phyloP scores from a whole-genome alignment of 2,329 filamentous ascomycete species.

The Verticillium klebahnii region DNA sequence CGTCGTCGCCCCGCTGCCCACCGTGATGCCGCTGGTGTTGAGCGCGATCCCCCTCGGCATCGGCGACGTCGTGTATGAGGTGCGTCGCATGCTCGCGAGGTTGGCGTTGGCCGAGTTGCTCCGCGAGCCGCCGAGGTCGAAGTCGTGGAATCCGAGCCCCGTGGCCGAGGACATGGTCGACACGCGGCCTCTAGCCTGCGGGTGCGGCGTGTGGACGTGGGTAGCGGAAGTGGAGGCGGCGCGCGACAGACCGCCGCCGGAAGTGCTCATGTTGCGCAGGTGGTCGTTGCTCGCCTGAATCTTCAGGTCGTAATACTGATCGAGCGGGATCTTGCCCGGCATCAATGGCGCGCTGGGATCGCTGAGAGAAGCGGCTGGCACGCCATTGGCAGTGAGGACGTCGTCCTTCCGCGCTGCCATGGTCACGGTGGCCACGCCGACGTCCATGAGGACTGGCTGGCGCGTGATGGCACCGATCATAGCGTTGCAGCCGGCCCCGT shows the following conservation, averaged over 20 bases:
- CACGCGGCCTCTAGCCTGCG: conserved; percentile 30
- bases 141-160: not conserved
- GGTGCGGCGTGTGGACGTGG: conserved; percentile 21
- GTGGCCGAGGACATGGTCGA: conserved; percentile 27
- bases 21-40: conserved; percentile 29
- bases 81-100: conserved; percentile 27
- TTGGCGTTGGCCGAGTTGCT: conserved; percentile 41
- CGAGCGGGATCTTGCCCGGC: conserved; percentile 36
- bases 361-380: conserved; percentile 21
- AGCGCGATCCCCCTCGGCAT: conserved; percentile 19
- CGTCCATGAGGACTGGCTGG: conserved; percentile 85
- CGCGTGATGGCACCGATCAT: conserved; percentile 88
- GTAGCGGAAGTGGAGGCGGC: conserved; percentile 27
- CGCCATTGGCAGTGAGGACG: conserved; percentile 10
- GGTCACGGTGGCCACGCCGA: conserved; percentile 85
- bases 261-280: conserved; percentile 42
- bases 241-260: conserved; percentile 23
- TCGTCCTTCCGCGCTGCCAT: conserved; percentile 67
- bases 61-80: conserved; percentile 16
- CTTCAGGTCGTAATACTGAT: conserved; percentile 67
- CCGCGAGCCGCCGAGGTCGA: conserved; percentile 29
- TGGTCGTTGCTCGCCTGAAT: conserved; percentile 74
- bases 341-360: conserved; percentile 16
- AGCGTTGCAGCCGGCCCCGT: conserved; percentile 94
- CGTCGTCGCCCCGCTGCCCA: conserved; percentile 32